Evolutionary conservation across 2,329 filamentous ascomycete genomes (phyloP), one percentile per base, ranked within the genome.

Genomic region (Aureobasidium sp.): DNA sequence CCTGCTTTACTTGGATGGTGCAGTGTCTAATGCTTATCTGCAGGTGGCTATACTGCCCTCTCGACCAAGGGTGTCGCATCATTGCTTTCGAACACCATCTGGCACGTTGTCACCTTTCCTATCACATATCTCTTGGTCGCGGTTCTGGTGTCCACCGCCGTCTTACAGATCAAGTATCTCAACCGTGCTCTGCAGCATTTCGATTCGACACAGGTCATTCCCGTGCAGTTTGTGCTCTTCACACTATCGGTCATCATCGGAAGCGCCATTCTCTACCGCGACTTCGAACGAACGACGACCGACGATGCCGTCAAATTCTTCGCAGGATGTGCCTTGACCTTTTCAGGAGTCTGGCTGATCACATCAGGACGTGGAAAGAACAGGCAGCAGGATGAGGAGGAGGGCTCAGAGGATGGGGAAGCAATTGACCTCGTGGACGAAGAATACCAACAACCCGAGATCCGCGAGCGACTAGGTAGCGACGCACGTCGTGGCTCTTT

Each of bases 121-220:
- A 88, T 99, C 64, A 95, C 92, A 24, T 99, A 97, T 71, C 83
- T 86, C 1, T 83, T 99, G n/a, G 74, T 94, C 9, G 78, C 88
- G 56, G 82, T 97, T 53, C 82, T 99, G 29, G 81, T 94, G 20
- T 83, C 79, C 50, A 97, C 93, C 1, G 94, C 94, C 7, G 80
- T 99, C 64, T 92, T 97, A 88, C 94, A 99, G 76, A 93, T 99
- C 69, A 93, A 91, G 72, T 99, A 97, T 72, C 84, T 99, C 72
- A 99, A 97, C 77, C 89, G 85, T 57, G 87, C 88, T 1, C 80
- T 99, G 59, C 92, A 97, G 73, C 86, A 90, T 51, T 99, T 97
- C 77, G 91, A 97, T 74, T 96, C 94, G 7, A 99, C 94, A 0
- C 92, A 97, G 73, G 94, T 99, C 68, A 99, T 99, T 66, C 94